phyloP scores from a whole-genome alignment of 352 stramenopile species.

The Globisporangium spiculum region DNA sequence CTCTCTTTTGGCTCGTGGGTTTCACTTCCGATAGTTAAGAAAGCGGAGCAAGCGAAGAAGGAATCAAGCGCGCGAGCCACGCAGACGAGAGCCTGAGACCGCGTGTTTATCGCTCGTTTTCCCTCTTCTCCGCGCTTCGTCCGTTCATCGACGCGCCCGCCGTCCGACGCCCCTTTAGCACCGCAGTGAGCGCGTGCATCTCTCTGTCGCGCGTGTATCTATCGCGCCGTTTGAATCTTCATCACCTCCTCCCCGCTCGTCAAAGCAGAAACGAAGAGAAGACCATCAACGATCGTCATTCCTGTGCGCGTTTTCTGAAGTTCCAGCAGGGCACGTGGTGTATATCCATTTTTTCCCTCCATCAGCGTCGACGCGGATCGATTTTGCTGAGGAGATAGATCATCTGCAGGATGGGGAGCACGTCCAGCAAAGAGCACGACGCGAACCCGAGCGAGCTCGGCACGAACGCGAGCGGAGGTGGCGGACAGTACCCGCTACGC shows the following conservation, averaged over 20 bases:
- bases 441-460: constrained; percentile 76
- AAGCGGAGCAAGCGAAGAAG: neutral
- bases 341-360: neutral
- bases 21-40: constrained; percentile 8
- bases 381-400: neutral
- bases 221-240: neutral
- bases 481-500: constrained; percentile 55
- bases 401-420: constrained; percentile 61
- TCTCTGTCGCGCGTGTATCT: neutral
- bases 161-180: neutral
- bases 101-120: neutral
- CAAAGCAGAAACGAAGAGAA: neutral
- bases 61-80: constrained; percentile 7
- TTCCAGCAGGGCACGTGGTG: neutral
- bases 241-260: neutral
- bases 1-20: constrained; percentile 3
- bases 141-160: neutral
- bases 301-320: constrained; percentile 11
- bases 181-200: neutral
- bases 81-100: neutral
- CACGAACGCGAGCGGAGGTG: constrained; percentile 41
- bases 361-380: neutral
- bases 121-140: neutral
- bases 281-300: constrained; percentile 5
- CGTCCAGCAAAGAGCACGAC: constrained; percentile 80